Evolutionary conservation across 2,329 filamentous ascomycete species (phyloP), one percentile per base, ranked within the genome.

Genomic region (Penicillium decumbens): DNA sequence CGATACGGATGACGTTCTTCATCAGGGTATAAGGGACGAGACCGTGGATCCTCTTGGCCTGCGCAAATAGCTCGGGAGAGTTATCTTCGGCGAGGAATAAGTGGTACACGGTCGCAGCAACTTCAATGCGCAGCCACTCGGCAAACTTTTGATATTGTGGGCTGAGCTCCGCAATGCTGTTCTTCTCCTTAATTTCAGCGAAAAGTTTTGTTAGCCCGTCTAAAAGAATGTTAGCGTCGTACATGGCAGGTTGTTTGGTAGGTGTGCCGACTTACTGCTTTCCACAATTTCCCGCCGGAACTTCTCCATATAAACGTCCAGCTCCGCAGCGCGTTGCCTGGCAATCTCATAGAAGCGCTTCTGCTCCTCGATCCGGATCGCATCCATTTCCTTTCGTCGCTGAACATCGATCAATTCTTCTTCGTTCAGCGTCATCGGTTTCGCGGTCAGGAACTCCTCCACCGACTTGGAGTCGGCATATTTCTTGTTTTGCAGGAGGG

Each of bases 11-110:
- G 41, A 95, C 89, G 65, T 97, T 96, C 75, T 98, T 98, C 67
- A 98, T 78, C 42, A 96, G 77, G 0, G 85, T 87, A 66, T 98
- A 98, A 0, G 93, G 93, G 39, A 98, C 87, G 48, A 97, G 80
- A 0, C 91, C 95, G 67, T 98, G 93, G 45, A 97, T 96, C 53
- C 88, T 83, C 73, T 92, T 95, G 4, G 88, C 85, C 70, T 98
- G 93, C 0, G 90, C 89, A 68, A 97, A 97, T 27, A 98, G 73
- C 65, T 98, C 93, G 0, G 93, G 91, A 0, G 92, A 96, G 70
- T 98, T 98, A 72, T 98, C 93, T 69, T 98, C 93, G 5, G 93
- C 93, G 39, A 98, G 79, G 77, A 98, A 98, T 29, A 98, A 77
- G 69, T 98, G 93, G 66, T 98, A 98, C 51, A 97, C 83, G 20